Base-by-base conservation (phyloP, 176 grass and related monocot species). In the Echinochloa phyllopogon region DNA sequence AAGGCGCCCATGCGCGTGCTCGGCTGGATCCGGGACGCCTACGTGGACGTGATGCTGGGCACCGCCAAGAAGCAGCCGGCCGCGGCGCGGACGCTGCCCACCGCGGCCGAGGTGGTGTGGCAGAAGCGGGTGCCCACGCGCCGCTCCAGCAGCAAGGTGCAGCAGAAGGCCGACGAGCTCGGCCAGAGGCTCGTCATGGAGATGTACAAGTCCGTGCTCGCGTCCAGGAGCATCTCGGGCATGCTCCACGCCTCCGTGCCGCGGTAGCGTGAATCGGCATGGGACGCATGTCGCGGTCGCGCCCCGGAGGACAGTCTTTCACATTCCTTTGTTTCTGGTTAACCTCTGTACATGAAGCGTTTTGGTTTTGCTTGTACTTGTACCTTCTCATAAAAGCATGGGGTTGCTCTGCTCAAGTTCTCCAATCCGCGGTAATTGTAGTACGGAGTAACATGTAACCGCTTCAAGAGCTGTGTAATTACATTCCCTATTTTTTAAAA, bases 151-250 rank as follows among this genome's bases (percentile, higher is more conserved):
- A 63, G 63, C 89, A 68, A 89, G 78, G 47, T n/a, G 20, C 27
- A 82, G 68, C 72, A 50, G 84, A 72, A 78, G 60, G 51, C 84
- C 13, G 83, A 72, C 0, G 91, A 94, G 69, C 81, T 88, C 23
- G 91, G 88, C 6, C 87, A 89, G 87, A 91, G 64, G 38, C 86
- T 97, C 77, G 81, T 94, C 58, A 47, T 80, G 15, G 94, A 97
- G 85, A 97, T 97, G 78, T 97, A 93, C 91, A 97, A 72, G 56
- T 94, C 91, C 13, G 86, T 92, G 75, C 69, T 72, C 58, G 84
- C 84, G 77, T 91, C 91, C 0, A 86, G 91, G 69, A 85, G 88
- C 87, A n/a, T 94, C 45, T 10, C 75, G 0, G 75, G 61, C 42
- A 91, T 91, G 74, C 85, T 87, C 74, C 67, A 33, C 6, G 80